Evolutionary conservation across 495 filamentous ascomycete genomes (phyloP).

Genomic region (Aspergillus cavernicola): DNA sequence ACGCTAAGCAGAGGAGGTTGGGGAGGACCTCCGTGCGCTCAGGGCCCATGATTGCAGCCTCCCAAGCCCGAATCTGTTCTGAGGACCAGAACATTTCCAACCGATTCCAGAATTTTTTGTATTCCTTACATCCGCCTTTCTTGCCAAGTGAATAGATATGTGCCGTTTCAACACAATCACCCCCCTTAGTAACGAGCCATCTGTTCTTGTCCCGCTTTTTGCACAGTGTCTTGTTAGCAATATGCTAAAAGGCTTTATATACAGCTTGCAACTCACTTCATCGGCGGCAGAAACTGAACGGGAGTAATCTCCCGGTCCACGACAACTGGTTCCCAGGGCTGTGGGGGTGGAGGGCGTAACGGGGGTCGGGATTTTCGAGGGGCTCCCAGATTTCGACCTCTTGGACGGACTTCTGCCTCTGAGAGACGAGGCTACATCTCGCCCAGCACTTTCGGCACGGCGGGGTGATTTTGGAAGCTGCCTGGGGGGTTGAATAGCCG

Average conservation of each 20-base stretch:
- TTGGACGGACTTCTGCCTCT: neutral
- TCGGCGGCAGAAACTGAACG: neutral
- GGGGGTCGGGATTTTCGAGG: neutral
- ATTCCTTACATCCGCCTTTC: neutral
- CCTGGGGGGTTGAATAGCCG: neutral
- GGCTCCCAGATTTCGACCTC: neutral
- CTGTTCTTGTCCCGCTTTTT: neutral
- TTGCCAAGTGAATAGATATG: conserved; percentile 4
- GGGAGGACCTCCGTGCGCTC: neutral
- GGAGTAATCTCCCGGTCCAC: neutral
- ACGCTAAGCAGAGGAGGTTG: conserved; percentile 1
- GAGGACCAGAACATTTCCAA: neutral
- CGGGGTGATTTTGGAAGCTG: neutral
- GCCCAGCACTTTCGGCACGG: neutral
- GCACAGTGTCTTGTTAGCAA: neutral
- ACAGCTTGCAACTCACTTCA: neutral
- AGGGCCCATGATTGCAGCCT: neutral
- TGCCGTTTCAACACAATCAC: neutral
- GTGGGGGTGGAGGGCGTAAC: neutral
- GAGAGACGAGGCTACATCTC: neutral
- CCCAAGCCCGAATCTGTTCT: neutral
- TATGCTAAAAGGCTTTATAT: neutral
- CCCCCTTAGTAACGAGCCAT: neutral
- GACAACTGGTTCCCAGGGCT: neutral
- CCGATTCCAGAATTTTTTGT: neutral